Evolutionary conservation across 371 early-diverging fungal genomes (phyloP).

Genomic region (Mortierella sp.): DNA sequence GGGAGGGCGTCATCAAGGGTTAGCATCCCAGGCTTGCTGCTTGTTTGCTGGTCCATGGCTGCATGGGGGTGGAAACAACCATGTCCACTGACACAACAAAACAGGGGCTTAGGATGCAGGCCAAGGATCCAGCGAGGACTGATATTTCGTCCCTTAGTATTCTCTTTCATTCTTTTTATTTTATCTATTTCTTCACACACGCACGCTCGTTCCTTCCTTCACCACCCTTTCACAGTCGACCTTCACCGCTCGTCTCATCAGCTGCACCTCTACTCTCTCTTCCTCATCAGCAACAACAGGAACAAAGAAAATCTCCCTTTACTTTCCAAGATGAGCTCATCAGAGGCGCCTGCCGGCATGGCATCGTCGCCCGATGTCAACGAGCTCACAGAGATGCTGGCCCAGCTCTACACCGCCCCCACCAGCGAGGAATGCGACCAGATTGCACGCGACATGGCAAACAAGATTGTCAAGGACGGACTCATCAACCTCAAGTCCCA

Average conservation of each 20-base stretch:
- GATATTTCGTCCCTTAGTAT: neutral
- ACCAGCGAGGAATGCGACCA: conserved; percentile 68
- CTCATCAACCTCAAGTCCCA: conserved; percentile 69
- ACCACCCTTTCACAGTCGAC: neutral
- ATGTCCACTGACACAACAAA: neutral
- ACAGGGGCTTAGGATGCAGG: neutral
- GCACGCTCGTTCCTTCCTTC: neutral
- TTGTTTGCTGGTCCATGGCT: neutral
- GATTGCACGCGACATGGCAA: conserved; percentile 68
- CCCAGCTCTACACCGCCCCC: conserved; percentile 66
- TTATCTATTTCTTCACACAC: neutral
- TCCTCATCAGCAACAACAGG: neutral
- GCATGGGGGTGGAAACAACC: neutral
- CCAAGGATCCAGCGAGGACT: neutral
- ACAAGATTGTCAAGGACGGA: conserved; percentile 64
- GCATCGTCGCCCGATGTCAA: conserved; percentile 26
- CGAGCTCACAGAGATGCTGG: conserved; percentile 51
- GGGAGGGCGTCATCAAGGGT: neutral
- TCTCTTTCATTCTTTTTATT: no score
- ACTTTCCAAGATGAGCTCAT: conserved; percentile 13
- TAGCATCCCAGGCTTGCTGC: neutral
- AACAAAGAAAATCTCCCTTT: neutral
- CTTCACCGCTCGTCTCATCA: neutral
- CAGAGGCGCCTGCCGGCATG: conserved; percentile 17
- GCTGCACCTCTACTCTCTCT: neutral